phyloP scores from a whole-genome alignment of 2,329 filamentous ascomycete genomes.

The Fusarium domesticum region DNA sequence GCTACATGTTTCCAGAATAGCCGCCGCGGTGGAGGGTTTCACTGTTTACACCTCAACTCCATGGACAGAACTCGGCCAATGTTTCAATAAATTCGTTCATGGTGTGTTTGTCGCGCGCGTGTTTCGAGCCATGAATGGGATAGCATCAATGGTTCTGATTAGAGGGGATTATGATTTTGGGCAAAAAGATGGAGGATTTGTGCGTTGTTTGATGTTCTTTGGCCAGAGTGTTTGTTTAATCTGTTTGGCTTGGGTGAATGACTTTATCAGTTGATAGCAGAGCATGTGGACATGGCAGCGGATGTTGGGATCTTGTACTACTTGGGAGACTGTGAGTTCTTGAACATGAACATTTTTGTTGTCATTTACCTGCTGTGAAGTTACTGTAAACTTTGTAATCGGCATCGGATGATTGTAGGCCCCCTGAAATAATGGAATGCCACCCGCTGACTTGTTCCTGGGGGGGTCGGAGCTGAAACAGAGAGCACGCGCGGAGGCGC shows the following conservation, averaged over 20 bases:
- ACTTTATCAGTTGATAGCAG: not conserved
- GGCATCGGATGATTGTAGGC: not conserved
- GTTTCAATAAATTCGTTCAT: too few species aligned
- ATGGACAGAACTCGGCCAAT: not conserved
- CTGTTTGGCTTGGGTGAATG: too few species aligned
- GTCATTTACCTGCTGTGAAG: not conserved
- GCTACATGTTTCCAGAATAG: too few species aligned
- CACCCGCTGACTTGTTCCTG: not conserved
- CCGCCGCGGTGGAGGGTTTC: too few species aligned
- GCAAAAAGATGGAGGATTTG: not conserved
- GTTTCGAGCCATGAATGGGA: not conserved
- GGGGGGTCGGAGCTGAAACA: not conserved
- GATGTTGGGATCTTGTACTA: too few species aligned
- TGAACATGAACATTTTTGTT: too few species aligned
- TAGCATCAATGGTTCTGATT: slow-evolving; percentile 1
- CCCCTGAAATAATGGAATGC: not conserved
- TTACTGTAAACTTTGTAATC: not conserved
- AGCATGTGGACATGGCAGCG: not conserved
- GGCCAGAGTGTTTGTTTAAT: not conserved
- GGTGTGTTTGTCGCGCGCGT: too few species aligned
- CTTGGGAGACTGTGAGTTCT: too few species aligned
- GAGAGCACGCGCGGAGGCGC: not conserved
- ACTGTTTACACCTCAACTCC: too few species aligned
- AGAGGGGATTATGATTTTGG: slow-evolving; percentile 3
- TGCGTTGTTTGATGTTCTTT: not conserved